A percentile compares a stretch with the other conserved stretches of the same genome.
These are phyloP conservation scores for Aspergillus incahuasiensis DNA, from an alignment of 495 filamentous ascomycete species.

Conservation along the genomic window DNA sequence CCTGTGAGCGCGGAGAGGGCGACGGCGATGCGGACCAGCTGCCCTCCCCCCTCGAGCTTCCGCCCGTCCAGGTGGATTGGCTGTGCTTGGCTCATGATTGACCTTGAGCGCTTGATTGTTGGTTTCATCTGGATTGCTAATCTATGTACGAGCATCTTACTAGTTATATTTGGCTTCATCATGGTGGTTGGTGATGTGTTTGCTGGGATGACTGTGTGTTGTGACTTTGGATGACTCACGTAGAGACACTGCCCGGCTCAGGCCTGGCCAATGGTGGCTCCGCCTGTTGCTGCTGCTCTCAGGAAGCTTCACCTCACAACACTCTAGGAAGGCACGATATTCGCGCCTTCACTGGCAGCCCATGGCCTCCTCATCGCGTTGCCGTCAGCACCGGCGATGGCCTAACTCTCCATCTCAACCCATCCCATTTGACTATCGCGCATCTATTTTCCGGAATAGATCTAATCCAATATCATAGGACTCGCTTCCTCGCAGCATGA, in stretches of 20 bases:
- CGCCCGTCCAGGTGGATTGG: slow-evolving; percentile 55
- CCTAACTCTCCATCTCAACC: neutral
- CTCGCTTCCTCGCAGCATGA: slow-evolving; percentile 24
- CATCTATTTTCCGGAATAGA: slow-evolving; percentile 18
- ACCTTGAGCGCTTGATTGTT: neutral
- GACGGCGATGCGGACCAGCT: slow-evolving; percentile 70
- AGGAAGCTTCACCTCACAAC: too few relatives aligned
- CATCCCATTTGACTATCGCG: slow-evolving; percentile 12
- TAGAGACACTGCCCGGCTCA: neutral
- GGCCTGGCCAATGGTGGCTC: too few relatives aligned
- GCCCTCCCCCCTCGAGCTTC: slow-evolving; percentile 80
- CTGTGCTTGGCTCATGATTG: neutral
- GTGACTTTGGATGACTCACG: neutral
- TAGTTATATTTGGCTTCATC: neutral
- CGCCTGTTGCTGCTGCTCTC: too few relatives aligned
- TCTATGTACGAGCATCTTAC: too few relatives aligned
- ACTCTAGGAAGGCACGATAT: neutral
- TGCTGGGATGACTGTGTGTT: neutral
- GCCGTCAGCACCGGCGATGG: neutral
- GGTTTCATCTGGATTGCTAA: neutral
- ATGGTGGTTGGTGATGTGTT: neutral
- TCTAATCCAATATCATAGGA: slow-evolving; percentile 19
- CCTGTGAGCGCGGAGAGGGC: slow-evolving; percentile 63
- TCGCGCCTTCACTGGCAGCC: too few relatives aligned
- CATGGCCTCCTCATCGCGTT: neutral